phyloP scores from a whole-genome alignment of 495 filamentous ascomycete species.

The Penicillium samsonianum region DNA sequence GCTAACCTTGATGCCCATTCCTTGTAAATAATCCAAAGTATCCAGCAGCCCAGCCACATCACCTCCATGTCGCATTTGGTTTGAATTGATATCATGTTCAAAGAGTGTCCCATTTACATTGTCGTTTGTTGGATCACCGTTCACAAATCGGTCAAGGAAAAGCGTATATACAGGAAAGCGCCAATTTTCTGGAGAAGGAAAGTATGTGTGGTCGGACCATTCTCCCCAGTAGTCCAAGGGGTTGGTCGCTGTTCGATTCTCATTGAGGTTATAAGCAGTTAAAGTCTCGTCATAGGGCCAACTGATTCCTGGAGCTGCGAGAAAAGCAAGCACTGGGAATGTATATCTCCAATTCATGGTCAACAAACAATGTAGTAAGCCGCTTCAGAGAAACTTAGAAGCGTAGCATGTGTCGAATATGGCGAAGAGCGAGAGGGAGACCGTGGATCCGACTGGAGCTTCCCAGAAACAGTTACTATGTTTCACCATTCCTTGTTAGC shows the following conservation, averaged over 20 bases:
- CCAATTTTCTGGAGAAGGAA: constrained; percentile 66
- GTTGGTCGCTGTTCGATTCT: constrained; percentile 56
- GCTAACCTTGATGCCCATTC: constrained; percentile 70
- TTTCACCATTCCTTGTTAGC: constrained; percentile 1
- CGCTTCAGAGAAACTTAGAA: background rate
- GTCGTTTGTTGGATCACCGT: constrained; percentile 72
- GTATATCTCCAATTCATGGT: constrained; percentile 40
- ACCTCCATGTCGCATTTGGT: constrained; percentile 74
- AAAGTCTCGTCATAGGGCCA: constrained; percentile 59
- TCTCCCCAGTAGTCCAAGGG: constrained; percentile 64
- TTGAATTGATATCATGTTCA: constrained; percentile 68
- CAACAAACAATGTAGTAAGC: constrained; percentile 13
- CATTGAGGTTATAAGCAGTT: constrained; percentile 62
- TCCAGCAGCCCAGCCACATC: constrained; percentile 65
- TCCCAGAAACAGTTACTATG: background rate
- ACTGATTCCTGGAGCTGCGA: constrained; percentile 32
- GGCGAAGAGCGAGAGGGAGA: background rate
- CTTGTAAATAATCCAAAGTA: constrained; percentile 71
- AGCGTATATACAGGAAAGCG: constrained; percentile 72
- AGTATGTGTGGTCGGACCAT: constrained; percentile 58
- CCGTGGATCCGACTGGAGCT: background rate
- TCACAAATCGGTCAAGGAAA: constrained; percentile 70
- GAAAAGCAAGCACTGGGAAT: constrained; percentile 31
- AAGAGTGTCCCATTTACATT: constrained; percentile 68
- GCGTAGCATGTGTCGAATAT: constrained; percentile 14